Percentiles rank a stretch among this genome's conserved stretches.
Conservation (phyloP, 1,284 basidiomycete genomes). For the Moniliella sp. region DNA sequence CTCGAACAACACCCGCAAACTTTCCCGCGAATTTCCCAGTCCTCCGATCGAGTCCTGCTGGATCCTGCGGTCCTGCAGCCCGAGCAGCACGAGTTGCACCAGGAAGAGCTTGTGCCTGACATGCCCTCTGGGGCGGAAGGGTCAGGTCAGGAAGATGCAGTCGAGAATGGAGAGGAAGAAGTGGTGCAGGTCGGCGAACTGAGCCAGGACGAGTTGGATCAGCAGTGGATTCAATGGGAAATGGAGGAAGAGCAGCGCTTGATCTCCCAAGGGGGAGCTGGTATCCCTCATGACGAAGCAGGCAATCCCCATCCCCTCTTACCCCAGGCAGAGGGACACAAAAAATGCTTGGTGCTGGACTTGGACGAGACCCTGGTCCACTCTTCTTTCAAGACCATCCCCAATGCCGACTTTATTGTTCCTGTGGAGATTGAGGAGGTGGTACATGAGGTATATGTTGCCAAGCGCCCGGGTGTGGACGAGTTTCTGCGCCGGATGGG, state of each 20-base stretch:
- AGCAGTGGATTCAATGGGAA: too few species aligned
- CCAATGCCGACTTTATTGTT: slow-evolving; percentile 87
- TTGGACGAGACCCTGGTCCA: slow-evolving; percentile 87
- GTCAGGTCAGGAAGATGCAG: slow-evolving; percentile 7
- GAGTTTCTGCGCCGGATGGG: slow-evolving; percentile 91
- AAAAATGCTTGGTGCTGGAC: slow-evolving; percentile 75
- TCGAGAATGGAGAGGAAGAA: slow-evolving; percentile 30
- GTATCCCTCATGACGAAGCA: slow-evolving; percentile 56
- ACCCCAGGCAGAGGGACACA: slow-evolving; percentile 38
- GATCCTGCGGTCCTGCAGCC: too few species aligned
- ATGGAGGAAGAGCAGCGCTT: slow-evolving; percentile 58
- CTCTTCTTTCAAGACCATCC: slow-evolving; percentile 43
- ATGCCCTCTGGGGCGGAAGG: slow-evolving; percentile 1
- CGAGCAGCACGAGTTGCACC: too few species aligned
- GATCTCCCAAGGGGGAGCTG: slow-evolving; percentile 57
- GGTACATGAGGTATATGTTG: slow-evolving; percentile 94
- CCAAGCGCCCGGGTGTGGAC: slow-evolving; percentile 94
- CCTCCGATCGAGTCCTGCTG: too few species aligned
- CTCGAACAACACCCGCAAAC: too few species aligned
- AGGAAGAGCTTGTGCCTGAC: too few species aligned
- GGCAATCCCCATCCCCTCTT: slow-evolving; percentile 27
- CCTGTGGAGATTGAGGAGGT: slow-evolving; percentile 96
- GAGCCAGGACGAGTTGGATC: slow-evolving; percentile 47
- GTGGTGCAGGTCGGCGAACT: slow-evolving; percentile 32
- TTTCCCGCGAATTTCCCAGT: too few species aligned